Conservation (phyloP, 2,329 filamentous ascomycete species). For the Exophiala sp. region DNA sequence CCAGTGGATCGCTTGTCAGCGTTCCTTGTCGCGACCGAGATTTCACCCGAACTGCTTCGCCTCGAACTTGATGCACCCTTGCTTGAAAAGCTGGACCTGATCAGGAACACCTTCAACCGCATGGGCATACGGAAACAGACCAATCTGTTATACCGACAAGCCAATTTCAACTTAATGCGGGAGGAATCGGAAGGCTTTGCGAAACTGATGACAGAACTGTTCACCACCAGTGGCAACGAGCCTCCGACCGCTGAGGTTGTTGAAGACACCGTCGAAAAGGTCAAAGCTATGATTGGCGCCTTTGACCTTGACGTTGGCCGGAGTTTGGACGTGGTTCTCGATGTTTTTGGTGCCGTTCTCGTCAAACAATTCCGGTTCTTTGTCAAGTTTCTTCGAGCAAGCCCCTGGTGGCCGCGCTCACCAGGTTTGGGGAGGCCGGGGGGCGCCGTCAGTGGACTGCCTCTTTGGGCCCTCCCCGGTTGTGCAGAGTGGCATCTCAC, state of each 20-base stretch:
- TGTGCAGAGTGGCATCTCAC: slow-evolving; percentile 57
- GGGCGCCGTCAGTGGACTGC: slow-evolving; percentile 54
- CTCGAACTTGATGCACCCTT: slow-evolving; percentile 74
- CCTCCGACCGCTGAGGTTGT: slow-evolving; percentile 70
- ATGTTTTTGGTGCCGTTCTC: slow-evolving; percentile 88
- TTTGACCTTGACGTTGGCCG: slow-evolving; percentile 95
- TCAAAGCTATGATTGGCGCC: slow-evolving; percentile 91
- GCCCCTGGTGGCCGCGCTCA: slow-evolving; percentile 89
- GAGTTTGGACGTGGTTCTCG: slow-evolving; percentile 86
- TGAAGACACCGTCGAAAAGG: slow-evolving; percentile 78
- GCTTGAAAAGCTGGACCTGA: slow-evolving; percentile 69
- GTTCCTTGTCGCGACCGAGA: slow-evolving; percentile 65
- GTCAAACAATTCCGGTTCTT: slow-evolving; percentile 93
- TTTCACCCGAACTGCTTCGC: slow-evolving; percentile 68
- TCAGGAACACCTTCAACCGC: slow-evolving; percentile 75
- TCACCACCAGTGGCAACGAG: slow-evolving; percentile 73
- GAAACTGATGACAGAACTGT: slow-evolving; percentile 91
- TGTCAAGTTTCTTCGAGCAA: slow-evolving; percentile 81
- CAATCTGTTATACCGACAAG: slow-evolving; percentile 87
- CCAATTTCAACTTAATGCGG: slow-evolving; percentile 90
- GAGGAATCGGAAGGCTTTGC: slow-evolving; percentile 97
- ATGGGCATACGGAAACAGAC: slow-evolving; percentile 85
- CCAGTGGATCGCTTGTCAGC: slow-evolving; percentile 51
- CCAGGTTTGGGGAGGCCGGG: slow-evolving; percentile 29
- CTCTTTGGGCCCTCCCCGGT: slow-evolving; percentile 74